Evolutionary conservation across 192 early-diverging fungal genomes (phyloP).

Genomic region (Coemansia sp.): DNA sequence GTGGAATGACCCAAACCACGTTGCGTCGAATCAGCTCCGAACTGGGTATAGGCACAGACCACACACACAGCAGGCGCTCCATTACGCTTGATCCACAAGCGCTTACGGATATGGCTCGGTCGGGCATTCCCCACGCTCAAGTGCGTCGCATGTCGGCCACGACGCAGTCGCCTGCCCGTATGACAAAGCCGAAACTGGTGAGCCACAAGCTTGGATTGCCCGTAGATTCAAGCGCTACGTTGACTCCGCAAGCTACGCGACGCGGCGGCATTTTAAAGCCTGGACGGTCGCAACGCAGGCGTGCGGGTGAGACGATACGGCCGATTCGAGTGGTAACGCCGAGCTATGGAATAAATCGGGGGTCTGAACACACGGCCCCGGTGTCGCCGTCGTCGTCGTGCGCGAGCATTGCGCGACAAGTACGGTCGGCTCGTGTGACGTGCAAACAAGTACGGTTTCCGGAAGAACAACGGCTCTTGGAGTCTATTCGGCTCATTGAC

Average conservation of each 20-base stretch:
- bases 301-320: not conserved
- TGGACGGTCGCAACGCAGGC: constrained; percentile 23
- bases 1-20: constrained; percentile 29
- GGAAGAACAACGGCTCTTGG: constrained; percentile 36
- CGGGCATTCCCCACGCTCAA: too few species aligned
- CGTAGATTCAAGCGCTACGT: too few species aligned
- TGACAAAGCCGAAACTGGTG: too few species aligned
- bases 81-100: too few species aligned
- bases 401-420: not conserved
- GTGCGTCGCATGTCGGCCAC: too few species aligned
- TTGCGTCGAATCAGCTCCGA: constrained; percentile 52
- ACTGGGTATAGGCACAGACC: constrained; percentile 12
- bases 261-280: constrained; percentile 47
- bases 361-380: not conserved
- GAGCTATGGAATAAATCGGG: not conserved
- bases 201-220: too few species aligned
- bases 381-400: not conserved
- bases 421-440: constrained; percentile 1
- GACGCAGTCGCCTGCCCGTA: too few species aligned
- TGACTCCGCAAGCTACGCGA: constrained; percentile 40
- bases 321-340: not conserved
- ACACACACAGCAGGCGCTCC: too few species aligned
- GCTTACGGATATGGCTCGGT: too few species aligned
- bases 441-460: constrained; percentile 48
- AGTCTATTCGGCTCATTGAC: constrained; percentile 42